A percentile compares a stretch with the other conserved stretches of the same genome.
Conservation (phyloP, 2,329 filamentous ascomycete genomes). For the Calonectria fujianensis region DNA sequence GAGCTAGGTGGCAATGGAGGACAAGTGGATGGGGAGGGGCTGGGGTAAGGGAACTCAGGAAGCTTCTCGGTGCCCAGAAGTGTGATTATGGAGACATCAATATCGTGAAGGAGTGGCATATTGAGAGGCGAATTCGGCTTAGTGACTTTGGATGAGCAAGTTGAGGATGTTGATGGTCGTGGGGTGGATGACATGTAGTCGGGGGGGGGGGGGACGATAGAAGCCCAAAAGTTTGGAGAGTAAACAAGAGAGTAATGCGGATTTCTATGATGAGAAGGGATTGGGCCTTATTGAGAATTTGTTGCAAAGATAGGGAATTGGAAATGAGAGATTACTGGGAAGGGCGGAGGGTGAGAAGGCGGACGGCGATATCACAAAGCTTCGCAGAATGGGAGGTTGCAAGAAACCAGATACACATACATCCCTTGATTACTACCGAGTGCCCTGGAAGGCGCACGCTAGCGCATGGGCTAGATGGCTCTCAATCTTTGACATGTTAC, state of each 20-base stretch:
- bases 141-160: neutral
- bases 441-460: neutral
- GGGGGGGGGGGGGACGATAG: neutral
- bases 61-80: conserved; percentile 62
- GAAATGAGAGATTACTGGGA: neutral
- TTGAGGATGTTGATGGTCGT: neutral
- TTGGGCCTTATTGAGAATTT: neutral
- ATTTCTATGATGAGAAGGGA: neutral
- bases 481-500: neutral
- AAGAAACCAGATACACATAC: neutral
- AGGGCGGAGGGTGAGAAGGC: neutral
- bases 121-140: neutral
- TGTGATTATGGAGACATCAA: conserved; percentile 67
- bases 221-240: neutral
- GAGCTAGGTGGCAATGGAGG: conserved; percentile 52
- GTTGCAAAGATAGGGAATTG: neutral
- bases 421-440: neutral
- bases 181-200: neutral
- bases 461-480: neutral
- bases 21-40: conserved; percentile 64
- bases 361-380: neutral
- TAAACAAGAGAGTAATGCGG: neutral
- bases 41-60: conserved; percentile 74
- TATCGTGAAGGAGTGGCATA: conserved; percentile 71
- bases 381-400: neutral